phyloP scores from a whole-genome alignment of 2,329 filamentous ascomycete species.

The Pseudocercospora macadamiae region DNA sequence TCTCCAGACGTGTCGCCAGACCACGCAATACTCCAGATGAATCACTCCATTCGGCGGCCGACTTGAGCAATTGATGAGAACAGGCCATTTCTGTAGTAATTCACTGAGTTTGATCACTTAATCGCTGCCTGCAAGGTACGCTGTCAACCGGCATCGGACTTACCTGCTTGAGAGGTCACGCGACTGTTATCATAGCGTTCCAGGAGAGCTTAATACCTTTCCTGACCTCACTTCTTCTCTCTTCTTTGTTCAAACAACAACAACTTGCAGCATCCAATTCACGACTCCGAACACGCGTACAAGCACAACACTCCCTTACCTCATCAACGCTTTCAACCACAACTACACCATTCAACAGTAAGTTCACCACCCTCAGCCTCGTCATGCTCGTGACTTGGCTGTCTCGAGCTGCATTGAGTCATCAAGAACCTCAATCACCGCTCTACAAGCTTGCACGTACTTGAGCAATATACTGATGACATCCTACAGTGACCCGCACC shows the following conservation, averaged over 20 bases:
- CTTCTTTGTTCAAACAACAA: conserved; percentile 4
- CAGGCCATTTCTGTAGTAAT: neutral
- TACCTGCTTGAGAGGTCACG: conserved; percentile 2
- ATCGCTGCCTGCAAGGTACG: neutral
- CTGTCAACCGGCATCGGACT: conserved; percentile 6
- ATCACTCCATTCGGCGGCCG: neutral
- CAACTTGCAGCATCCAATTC: conserved; percentile 3
- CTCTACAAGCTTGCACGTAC: neutral
- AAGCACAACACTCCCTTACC: neutral
- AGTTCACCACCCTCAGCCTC: conserved; percentile 3
- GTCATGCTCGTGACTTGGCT: too few species aligned
- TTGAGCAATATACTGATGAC: conserved; percentile 15
- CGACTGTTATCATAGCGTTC: conserved; percentile 3
- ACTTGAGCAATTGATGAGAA: neutral
- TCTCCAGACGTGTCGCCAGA: neutral
- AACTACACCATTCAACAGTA: conserved; percentile 10
- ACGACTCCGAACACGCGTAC: conserved; percentile 2
- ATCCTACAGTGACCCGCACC: conserved; percentile 83
- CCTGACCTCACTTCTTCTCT: conserved; percentile 2
- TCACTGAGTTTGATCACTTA: neutral
- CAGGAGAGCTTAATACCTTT: conserved; percentile 2
- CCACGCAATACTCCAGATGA: neutral
- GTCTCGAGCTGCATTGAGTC: conserved; percentile 15
- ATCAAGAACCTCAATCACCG: conserved; percentile 3
- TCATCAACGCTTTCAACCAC: conserved; percentile 3